phyloP scores from a whole-genome alignment of 2,329 filamentous ascomycete genomes.

The Mollisiaceae sp. region DNA sequence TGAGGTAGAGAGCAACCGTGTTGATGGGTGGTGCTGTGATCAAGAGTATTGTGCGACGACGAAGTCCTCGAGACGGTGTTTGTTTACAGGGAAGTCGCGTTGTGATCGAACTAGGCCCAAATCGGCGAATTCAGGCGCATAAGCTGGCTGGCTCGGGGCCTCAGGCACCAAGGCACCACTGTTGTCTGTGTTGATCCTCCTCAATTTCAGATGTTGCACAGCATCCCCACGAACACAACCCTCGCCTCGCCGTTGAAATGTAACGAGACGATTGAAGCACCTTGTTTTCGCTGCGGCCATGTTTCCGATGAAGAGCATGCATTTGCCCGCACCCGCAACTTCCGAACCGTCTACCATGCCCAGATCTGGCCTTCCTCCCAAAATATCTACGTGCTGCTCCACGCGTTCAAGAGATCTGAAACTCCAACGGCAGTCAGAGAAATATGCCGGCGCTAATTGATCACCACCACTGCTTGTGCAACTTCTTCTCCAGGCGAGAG shows the following conservation, averaged over 20 bases:
- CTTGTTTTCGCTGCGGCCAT: conserved; percentile 14
- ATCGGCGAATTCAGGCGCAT: background rate
- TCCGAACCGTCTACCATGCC: conserved; percentile 31
- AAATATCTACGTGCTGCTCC: conserved; percentile 33
- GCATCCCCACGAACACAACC: background rate
- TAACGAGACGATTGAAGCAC: conserved; percentile 15
- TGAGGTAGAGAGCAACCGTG: conserved; percentile 9
- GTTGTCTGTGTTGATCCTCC: background rate
- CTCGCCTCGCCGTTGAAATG: conserved; percentile 12
- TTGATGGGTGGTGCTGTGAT: conserved; percentile 12
- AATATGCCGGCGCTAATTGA: conserved; percentile 20
- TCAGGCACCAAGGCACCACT: background rate
- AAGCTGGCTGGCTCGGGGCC: background rate
- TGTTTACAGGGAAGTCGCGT: conserved; percentile 18
- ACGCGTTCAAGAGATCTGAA: conserved; percentile 41
- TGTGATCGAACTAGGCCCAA: background rate
- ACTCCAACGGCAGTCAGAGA: conserved; percentile 36
- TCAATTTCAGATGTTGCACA: background rate
- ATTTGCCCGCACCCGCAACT: conserved; percentile 30
- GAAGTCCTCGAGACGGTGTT: conserved; percentile 9
- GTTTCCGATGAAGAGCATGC: conserved; percentile 30
- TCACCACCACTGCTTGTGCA: background rate
- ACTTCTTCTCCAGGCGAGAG: background rate
- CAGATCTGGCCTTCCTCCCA: conserved; percentile 25
- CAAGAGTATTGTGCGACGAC: background rate